Conservation (phyloP, 352 stramenopile species). For the Salisapilia sapeloensis region DNA sequence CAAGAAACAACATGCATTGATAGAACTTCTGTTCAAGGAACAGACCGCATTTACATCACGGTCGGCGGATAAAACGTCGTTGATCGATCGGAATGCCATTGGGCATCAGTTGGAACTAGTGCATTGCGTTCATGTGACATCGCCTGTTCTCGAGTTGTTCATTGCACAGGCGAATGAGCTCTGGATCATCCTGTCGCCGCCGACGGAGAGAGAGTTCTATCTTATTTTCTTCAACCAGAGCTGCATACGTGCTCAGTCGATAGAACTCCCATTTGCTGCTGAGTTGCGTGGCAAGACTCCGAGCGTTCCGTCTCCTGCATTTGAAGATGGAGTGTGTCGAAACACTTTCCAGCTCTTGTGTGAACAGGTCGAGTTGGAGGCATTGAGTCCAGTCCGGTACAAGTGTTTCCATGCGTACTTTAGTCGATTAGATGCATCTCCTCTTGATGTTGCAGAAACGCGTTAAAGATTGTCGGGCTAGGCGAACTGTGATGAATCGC, state of each 20-base stretch:
- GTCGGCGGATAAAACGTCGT: slow-evolving; percentile 55
- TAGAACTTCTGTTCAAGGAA: too few relatives aligned
- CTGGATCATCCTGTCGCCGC: slow-evolving; percentile 56
- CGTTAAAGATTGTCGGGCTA: slow-evolving; percentile 38
- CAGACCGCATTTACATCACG: too few relatives aligned
- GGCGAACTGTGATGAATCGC: slow-evolving; percentile 72
- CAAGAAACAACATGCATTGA: too few relatives aligned
- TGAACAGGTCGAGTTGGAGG: slow-evolving; percentile 55
- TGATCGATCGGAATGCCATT: slow-evolving; percentile 51
- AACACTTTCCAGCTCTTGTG: slow-evolving; percentile 77
- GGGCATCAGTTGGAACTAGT: slow-evolving; percentile 74
- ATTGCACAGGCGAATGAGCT: slow-evolving; percentile 58
- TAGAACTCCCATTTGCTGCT: slow-evolving; percentile 3
- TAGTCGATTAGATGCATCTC: slow-evolving; percentile 44
- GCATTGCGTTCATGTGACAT: slow-evolving; percentile 74
- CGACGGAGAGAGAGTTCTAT: slow-evolving; percentile 61
- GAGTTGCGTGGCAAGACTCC: slow-evolving; percentile 4
- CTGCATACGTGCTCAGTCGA: slow-evolving; percentile 21
- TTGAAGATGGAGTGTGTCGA: slow-evolving; percentile 53
- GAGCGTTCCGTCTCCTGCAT: slow-evolving; percentile 46
- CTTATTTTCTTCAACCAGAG: slow-evolving; percentile 76
- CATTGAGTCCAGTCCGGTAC: slow-evolving; percentile 57
- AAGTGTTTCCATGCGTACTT: slow-evolving; percentile 83
- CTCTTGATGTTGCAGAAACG: slow-evolving; percentile 4
- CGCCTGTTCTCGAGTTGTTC: slow-evolving; percentile 50